Conservation (phyloP, 306 rosid genomes). For the Castanopsis chinensis region DNA sequence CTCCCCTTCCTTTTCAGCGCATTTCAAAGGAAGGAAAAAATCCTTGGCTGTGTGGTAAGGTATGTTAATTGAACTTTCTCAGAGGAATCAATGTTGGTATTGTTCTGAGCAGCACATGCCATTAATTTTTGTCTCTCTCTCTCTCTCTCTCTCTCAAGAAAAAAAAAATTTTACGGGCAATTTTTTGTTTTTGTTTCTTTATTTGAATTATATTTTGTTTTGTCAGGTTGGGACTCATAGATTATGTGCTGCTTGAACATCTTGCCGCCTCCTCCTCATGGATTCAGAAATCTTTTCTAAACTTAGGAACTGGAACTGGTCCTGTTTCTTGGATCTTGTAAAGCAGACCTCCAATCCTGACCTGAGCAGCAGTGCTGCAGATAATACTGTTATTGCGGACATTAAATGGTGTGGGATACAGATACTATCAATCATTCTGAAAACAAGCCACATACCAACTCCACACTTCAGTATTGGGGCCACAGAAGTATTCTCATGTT, state of each 20-base stretch:
- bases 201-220: background rate
- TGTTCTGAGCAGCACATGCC: background rate
- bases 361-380: background rate
- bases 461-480: conserved; percentile 39
- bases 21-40: conserved; percentile 29
- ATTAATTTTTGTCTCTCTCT: background rate
- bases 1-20: conserved; percentile 84
- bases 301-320: conserved; percentile 89
- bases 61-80: conserved; percentile 21
- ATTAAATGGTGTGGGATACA: conserved; percentile 71
- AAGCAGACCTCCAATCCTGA: conserved; percentile 31
- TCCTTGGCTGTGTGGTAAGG: conserved; percentile 34
- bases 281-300: conserved; percentile 54
- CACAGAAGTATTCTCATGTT: conserved; percentile 57
- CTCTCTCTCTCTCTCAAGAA: no score
- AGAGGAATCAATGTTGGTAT: background rate
- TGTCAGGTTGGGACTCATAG: conserved; percentile 38
- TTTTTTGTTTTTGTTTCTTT: background rate
- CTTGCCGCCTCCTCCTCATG: conserved; percentile 65
- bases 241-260: conserved; percentile 48
- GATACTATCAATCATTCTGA: conserved; percentile 49
- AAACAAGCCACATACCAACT: conserved; percentile 45
- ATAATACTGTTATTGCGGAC: conserved; percentile 28
- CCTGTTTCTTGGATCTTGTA: conserved; percentile 55
- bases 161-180: background rate